Evolutionary conservation across 352 stramenopile genomes (phyloP).

Genomic region (Phytophthora podocarpi): DNA sequence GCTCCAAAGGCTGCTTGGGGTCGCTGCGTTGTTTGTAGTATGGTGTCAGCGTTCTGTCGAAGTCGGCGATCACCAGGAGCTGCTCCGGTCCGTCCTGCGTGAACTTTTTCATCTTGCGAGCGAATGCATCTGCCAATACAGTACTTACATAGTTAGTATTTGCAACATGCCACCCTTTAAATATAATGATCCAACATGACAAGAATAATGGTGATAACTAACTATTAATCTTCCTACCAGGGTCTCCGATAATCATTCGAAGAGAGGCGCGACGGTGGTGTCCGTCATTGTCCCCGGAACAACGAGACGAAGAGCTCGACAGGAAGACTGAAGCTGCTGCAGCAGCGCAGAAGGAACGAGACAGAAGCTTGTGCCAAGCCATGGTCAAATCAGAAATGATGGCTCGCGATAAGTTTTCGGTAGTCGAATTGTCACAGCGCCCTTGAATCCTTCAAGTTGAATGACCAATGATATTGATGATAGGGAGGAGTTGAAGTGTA

Average conservation of each 20-base stretch:
- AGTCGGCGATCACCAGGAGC: conserved; percentile 83
- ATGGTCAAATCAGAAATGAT: conserved; percentile 14
- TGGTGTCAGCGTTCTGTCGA: conserved; percentile 83
- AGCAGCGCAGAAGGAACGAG: conserved; percentile 6
- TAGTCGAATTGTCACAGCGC: conserved; percentile 39
- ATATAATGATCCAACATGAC: no score
- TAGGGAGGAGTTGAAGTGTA: no score
- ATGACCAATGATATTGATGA: no score
- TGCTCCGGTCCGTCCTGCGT: conserved; percentile 63
- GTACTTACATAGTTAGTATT: no score
- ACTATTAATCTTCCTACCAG: conserved; percentile 23
- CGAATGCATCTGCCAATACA: conserved; percentile 64
- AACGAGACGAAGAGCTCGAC: background rate
- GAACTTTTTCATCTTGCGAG: conserved; percentile 83
- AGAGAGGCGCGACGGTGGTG: conserved; percentile 17
- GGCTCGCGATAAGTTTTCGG: conserved; percentile 1
- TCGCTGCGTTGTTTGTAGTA: conserved; percentile 41
- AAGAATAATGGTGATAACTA: no score
- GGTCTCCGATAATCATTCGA: conserved; percentile 34
- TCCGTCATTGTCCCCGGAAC: conserved; percentile 18
- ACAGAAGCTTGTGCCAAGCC: conserved; percentile 14
- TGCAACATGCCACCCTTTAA: background rate
- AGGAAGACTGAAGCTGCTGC: conserved; percentile 8
- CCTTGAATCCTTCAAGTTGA: no score
- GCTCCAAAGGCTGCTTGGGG: conserved; percentile 4